Evolutionary conservation across 1,139 yeast genomes (phyloP).

Genomic region (Hansenula lynferdii): DNA sequence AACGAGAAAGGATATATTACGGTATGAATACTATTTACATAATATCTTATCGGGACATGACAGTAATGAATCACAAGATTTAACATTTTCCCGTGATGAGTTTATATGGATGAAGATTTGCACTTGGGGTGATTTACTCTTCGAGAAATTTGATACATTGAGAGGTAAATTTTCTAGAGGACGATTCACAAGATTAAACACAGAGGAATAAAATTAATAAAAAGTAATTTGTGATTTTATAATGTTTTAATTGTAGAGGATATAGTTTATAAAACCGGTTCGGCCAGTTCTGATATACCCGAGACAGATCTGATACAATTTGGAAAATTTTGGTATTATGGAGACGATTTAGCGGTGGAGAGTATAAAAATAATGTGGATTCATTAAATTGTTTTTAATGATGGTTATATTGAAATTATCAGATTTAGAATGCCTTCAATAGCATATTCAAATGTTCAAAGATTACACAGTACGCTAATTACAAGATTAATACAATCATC

Average conservation of each 20-base stretch:
- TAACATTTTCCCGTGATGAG: slow-evolving; percentile 5
- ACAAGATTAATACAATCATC: slow-evolving; percentile 6
- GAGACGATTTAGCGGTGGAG: too few species aligned
- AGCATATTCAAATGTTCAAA: slow-evolving; percentile 3
- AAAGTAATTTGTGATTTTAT: too few species aligned
- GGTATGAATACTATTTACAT: slow-evolving; percentile 31
- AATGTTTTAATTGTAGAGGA: background rate
- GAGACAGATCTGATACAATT: background rate
- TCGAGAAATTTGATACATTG: background rate
- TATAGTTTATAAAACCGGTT: background rate
- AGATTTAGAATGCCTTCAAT: background rate
- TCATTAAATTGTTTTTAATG: too few species aligned
- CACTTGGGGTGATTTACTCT: background rate
- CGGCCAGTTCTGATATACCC: background rate
- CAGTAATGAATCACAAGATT: slow-evolving; percentile 7
- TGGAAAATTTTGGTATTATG: too few species aligned
- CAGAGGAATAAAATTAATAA: background rate
- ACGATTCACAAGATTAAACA: background rate
- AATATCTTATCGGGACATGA: slow-evolving; percentile 8
- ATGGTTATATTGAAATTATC: too few species aligned
- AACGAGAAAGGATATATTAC: slow-evolving; percentile 63
- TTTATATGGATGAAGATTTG: slow-evolving; percentile 1
- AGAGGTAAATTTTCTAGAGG: background rate
- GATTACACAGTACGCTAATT: slow-evolving; percentile 4
- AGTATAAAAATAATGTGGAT: too few species aligned